phyloP scores from a whole-genome alignment of 208 protist genomes.

The Strigomonas galati region DNA sequence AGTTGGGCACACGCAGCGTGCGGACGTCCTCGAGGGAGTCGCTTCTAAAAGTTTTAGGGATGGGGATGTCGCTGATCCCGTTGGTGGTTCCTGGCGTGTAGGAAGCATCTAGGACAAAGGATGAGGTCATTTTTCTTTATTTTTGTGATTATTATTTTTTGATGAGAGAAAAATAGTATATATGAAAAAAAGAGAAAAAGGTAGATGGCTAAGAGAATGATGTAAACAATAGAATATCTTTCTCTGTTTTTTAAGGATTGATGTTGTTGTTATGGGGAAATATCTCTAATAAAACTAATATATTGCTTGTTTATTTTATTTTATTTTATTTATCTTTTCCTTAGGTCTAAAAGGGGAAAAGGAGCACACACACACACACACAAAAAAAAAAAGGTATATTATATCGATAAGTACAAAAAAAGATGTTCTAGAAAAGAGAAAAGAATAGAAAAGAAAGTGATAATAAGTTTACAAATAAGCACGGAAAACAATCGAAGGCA shows the following conservation, averaged over 20 bases:
- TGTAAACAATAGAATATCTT: background rate
- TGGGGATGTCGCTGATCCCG: conserved; percentile 27
- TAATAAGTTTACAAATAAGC: too few relatives aligned
- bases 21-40: conserved; percentile 18
- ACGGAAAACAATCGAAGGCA: too few relatives aligned
- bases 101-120: conserved; percentile 27
- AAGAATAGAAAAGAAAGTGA: too few relatives aligned
- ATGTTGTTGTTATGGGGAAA: background rate
- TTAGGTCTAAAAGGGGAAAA: background rate
- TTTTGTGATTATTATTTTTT: conserved; percentile 2
- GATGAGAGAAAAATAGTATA: background rate
- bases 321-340: too few relatives aligned
- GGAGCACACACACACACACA: background rate
- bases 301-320: background rate
- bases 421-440: too few relatives aligned
- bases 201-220: background rate
- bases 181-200: conserved; percentile 15
- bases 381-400: conserved; percentile 7
- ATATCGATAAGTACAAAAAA: background rate
- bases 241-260: too few relatives aligned
- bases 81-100: conserved; percentile 20
- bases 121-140: conserved; percentile 1
- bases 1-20: conserved; percentile 24
- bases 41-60: conserved; percentile 3
- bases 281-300: background rate